Evolutionary conservation across 2,329 filamentous ascomycete species (phyloP).

Genomic region (Ascocoryne sarcoides): DNA sequence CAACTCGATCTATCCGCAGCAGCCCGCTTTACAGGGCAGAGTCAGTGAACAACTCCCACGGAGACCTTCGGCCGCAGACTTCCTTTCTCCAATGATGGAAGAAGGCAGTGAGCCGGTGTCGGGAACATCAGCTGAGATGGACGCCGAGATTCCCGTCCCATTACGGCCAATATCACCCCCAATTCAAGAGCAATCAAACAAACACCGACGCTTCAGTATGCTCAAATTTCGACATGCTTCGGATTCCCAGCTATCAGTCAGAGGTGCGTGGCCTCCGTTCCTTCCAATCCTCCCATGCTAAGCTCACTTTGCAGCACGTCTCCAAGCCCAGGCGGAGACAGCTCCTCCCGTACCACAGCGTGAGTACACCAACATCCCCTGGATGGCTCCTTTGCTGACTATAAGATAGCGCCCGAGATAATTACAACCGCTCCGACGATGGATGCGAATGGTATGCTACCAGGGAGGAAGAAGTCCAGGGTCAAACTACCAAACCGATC

Average conservation of each 20-base stretch:
- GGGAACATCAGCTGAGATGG: slow-evolving; percentile 17
- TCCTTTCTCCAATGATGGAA: slow-evolving; percentile 17
- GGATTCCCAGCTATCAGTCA: slow-evolving; percentile 75
- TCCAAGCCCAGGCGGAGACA: slow-evolving; percentile 48
- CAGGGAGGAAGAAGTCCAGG: slow-evolving; percentile 47
- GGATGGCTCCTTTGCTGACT: neutral
- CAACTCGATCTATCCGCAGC: slow-evolving; percentile 7
- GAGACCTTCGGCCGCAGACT: slow-evolving; percentile 22
- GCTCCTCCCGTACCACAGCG: slow-evolving; percentile 48
- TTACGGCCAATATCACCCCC: slow-evolving; percentile 32
- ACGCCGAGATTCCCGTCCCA: slow-evolving; percentile 2
- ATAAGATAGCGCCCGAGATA: slow-evolving; percentile 54
- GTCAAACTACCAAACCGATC: slow-evolving; percentile 43
- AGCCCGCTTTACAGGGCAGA: slow-evolving; percentile 18
- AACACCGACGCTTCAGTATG: slow-evolving; percentile 57
- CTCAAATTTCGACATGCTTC: slow-evolving; percentile 87
- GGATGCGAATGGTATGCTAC: slow-evolving; percentile 40
- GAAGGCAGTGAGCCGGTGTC: slow-evolving; percentile 6
- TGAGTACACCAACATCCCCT: slow-evolving; percentile 33
- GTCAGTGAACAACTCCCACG: slow-evolving; percentile 28
- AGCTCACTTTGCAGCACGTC: slow-evolving; percentile 42
- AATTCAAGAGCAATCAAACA: slow-evolving; percentile 45
- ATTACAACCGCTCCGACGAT: slow-evolving; percentile 87
- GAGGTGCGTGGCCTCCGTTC: slow-evolving; percentile 23
- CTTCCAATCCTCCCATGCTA: slow-evolving; percentile 3